Percentiles rank a stretch among this genome's conserved stretches.
Evolutionary conservation across 2,329 filamentous ascomycete species (phyloP).

Genomic region (Ceratocystis ficicola): DNA sequence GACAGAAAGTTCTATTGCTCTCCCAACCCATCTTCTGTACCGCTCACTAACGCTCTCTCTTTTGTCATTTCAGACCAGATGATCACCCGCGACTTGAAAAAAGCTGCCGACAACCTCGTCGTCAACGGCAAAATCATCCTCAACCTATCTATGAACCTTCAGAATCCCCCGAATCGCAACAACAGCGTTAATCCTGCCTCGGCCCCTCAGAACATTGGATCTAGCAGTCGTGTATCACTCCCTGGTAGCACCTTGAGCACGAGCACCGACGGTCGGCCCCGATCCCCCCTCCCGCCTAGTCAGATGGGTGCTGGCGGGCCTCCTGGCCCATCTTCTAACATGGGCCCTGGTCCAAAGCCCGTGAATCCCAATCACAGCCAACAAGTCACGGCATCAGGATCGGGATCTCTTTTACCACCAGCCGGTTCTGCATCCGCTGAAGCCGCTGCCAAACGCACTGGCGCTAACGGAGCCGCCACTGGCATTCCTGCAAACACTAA

Average conservation of each 20-base stretch:
- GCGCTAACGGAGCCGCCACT: not conserved
- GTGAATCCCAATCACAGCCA: slow-evolving; percentile 37
- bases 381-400: slow-evolving; percentile 25
- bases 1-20: too few relatives aligned
- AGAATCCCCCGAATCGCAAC: slow-evolving; percentile 49
- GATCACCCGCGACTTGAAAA: slow-evolving; percentile 93
- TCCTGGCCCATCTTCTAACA: slow-evolving; percentile 29
- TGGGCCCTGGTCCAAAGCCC: slow-evolving; percentile 36
- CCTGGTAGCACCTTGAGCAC: slow-evolving; percentile 31
- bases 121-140: slow-evolving; percentile 97
- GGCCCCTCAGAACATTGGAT: slow-evolving; percentile 20
- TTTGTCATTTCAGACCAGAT: slow-evolving; percentile 61
- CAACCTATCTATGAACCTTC: slow-evolving; percentile 85
- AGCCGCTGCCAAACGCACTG: slow-evolving; percentile 21
- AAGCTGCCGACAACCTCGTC: slow-evolving; percentile 94
- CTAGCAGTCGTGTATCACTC: slow-evolving; percentile 35
- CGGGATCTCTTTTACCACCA: slow-evolving; percentile 21
- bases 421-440: slow-evolving; percentile 25
- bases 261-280: slow-evolving; percentile 31
- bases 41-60: slow-evolving; percentile 14
- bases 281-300: slow-evolving; percentile 30
- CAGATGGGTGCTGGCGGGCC: slow-evolving; percentile 31
- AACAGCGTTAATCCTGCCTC: slow-evolving; percentile 20
- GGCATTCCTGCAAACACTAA: slow-evolving; percentile 22
- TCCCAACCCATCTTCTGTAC: too few relatives aligned